These are phyloP conservation scores for Blastosporella zonata DNA, from an alignment of 1,284 basidiomycete genomes.

Conservation along the genomic window DNA sequence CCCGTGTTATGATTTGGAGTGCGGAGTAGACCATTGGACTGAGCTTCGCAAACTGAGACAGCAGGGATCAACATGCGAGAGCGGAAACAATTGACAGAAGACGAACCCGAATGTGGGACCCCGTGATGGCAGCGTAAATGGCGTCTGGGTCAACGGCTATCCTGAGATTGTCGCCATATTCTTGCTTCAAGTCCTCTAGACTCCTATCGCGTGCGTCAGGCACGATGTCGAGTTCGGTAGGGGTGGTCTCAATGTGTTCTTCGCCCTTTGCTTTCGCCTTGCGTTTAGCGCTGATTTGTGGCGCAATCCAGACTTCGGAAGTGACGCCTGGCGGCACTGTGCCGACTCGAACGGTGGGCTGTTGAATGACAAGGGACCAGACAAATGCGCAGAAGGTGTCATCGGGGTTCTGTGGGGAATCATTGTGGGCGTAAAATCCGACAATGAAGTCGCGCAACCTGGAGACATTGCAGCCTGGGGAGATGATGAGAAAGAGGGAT, in stretches of 20 bases:
- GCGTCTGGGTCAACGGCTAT: conserved; percentile 74
- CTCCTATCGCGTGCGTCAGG: conserved; percentile 48
- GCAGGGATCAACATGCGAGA: conserved; percentile 3
- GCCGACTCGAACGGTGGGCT: conserved; percentile 71
- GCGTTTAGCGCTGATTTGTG: conserved; percentile 60
- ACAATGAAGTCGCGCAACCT: conserved; percentile 66
- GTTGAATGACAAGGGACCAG: conserved; percentile 73
- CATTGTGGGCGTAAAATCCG: conserved; percentile 54
- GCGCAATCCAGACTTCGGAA: conserved; percentile 72
- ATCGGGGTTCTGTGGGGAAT: conserved; percentile 56
- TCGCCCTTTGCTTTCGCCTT: conserved; percentile 59
- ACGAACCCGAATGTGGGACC: conserved; percentile 75
- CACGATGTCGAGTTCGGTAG: conserved; percentile 49
- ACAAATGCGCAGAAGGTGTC: conserved; percentile 76
- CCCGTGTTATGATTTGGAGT: conserved; percentile 81
- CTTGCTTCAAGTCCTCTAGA: conserved; percentile 49
- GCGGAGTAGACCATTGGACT: conserved; percentile 84
- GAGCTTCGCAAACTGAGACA: conserved; percentile 64
- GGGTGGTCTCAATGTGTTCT: conserved; percentile 38
- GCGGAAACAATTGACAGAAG: background rate
- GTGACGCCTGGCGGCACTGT: conserved; percentile 52
- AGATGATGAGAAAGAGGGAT: conserved; percentile 13
- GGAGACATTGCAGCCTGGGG: conserved; percentile 64
- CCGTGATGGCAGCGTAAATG: conserved; percentile 77
- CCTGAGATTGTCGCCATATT: conserved; percentile 62